These are phyloP conservation scores for Gaeumannomyces tritici DNA, from an alignment of 2,329 filamentous ascomycete genomes.

Conservation along the genomic window DNA sequence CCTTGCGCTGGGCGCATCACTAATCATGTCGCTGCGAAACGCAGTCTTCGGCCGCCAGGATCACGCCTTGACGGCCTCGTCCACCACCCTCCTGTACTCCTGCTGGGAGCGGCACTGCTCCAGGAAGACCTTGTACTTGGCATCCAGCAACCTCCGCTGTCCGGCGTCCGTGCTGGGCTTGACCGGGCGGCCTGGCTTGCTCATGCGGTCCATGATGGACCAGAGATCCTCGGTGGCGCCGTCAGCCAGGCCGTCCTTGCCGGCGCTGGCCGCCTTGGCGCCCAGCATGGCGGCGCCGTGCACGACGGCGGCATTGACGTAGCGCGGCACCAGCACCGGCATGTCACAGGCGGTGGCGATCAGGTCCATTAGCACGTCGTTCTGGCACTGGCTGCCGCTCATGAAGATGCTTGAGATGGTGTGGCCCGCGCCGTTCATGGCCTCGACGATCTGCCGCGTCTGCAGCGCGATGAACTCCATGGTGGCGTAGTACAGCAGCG, in stretches of 20 bases:
- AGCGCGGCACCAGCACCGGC: slow-evolving; percentile 87
- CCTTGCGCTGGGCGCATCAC: not conserved
- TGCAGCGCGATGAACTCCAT: slow-evolving; percentile 98
- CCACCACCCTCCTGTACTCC: slow-evolving; percentile 68
- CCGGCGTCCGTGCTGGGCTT: slow-evolving; percentile 60
- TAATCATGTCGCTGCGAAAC: not conserved
- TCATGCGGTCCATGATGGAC: slow-evolving; percentile 97
- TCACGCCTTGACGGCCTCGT: slow-evolving; percentile 43
- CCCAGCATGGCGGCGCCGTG: slow-evolving; percentile 98
- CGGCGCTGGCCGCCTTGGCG: slow-evolving; percentile 83
- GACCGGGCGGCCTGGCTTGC: slow-evolving; percentile 81
- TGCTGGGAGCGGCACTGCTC: slow-evolving; percentile 85
- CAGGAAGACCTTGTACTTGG: slow-evolving; percentile 93
- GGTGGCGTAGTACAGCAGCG: slow-evolving; percentile 86
- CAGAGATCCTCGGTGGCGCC: slow-evolving; percentile 81
- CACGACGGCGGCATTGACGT: slow-evolving; percentile 91
- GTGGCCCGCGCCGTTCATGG: slow-evolving; percentile 88
- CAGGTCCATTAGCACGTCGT: slow-evolving; percentile 81
- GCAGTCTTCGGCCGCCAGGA: not conserved
- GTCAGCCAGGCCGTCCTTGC: slow-evolving; percentile 37
- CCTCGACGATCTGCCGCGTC: slow-evolving; percentile 87
- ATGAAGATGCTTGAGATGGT: slow-evolving; percentile 91
- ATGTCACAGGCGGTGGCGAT: slow-evolving; percentile 85
- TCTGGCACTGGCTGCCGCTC: slow-evolving; percentile 97
- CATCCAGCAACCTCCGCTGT: slow-evolving; percentile 71